Evolutionary conservation across 2,329 filamentous ascomycete genomes (phyloP), one percentile per base, ranked within the genome.

Genomic region (Phoma sp.): DNA sequence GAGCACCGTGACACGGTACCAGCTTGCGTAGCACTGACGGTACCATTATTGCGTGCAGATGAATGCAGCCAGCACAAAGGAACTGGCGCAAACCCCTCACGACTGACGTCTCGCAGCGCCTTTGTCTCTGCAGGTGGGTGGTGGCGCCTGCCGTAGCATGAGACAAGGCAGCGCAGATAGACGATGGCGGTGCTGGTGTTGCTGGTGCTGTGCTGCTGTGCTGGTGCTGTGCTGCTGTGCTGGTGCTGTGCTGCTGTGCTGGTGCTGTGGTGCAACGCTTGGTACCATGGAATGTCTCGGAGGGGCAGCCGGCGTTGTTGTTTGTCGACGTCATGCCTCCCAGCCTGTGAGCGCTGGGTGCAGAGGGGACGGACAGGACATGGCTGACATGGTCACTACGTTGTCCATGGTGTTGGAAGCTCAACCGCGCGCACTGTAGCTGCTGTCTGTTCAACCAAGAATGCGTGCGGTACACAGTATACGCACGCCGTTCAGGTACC

Each of bases 101-200:
- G 13, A 17, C 31, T 35, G 55, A 43, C 44, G 54, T 55, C 55
- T 51, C 59, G 51, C 52, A 55, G 43, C 48, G 54, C 35, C 51
- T 55, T 55, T 59, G 55, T 65, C 55, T 59, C 33, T 51, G 50
- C 58, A 32, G 58, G 47, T 56, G 52, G 47, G 57, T 51, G 48
- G 57, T 50, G 50, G 50, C 49, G 46, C 39, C 60, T 47, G 53
- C 54, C 43, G 41, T 43, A 47, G 35, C 54, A 59, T 41, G 33
- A 36, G 43, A 50, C 44, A 49, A 40, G n/a, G 37, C 33, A n/a
- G 33, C 22, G 40, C 48, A 43, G 50, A 50, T 19, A 64, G 52
- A 53, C 55, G 55, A 54, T 19, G 21, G 13, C 10, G 36, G 13
- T 39, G 36, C 12, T 15, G 36, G 6, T 35, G 25, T 39, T 21